Evolutionary conservation across 306 rosid species (phyloP).

Genomic region (barrel medic (Medicago truncatula)): DNA sequence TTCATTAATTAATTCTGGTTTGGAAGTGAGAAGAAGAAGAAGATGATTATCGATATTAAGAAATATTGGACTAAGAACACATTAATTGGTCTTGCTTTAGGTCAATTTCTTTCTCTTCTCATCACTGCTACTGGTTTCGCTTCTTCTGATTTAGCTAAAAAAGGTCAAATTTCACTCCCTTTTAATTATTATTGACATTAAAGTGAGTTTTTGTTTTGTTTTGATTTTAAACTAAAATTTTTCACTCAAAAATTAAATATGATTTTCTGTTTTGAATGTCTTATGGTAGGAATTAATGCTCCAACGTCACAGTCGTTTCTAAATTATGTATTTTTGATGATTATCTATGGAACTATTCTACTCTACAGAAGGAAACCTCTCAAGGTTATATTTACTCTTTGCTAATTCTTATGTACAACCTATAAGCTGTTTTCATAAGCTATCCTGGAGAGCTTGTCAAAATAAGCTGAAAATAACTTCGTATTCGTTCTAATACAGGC

Average conservation of each 20-base stretch:
- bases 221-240: not conserved
- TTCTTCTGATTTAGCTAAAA: constrained; percentile 85
- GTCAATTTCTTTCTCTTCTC: constrained; percentile 90
- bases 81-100: constrained; percentile 81
- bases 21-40: too few relatives aligned
- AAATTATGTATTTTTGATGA: constrained; percentile 78
- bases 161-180: not conserved
- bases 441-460: too few relatives aligned
- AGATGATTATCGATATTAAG: constrained; percentile 20
- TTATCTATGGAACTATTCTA: constrained; percentile 69
- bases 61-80: constrained; percentile 68
- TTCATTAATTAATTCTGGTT: too few relatives aligned
- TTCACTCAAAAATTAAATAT: too few relatives aligned
- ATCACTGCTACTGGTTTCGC: constrained; percentile 90
- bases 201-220: not conserved
- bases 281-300: constrained; percentile 69
- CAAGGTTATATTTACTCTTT: too few relatives aligned
- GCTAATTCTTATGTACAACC: too few relatives aligned
- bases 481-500: constrained; percentile 57
- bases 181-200: too few relatives aligned
- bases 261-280: too few relatives aligned
- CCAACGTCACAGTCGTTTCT: constrained; percentile 92
- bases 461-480: too few relatives aligned
- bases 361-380: constrained; percentile 69
- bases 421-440: too few relatives aligned